Percentiles rank a stretch among this genome's conserved stretches.
Evolutionary conservation across 768 basidiomycete genomes (phyloP).

Genomic region (Pleurotus cornucopiae): DNA sequence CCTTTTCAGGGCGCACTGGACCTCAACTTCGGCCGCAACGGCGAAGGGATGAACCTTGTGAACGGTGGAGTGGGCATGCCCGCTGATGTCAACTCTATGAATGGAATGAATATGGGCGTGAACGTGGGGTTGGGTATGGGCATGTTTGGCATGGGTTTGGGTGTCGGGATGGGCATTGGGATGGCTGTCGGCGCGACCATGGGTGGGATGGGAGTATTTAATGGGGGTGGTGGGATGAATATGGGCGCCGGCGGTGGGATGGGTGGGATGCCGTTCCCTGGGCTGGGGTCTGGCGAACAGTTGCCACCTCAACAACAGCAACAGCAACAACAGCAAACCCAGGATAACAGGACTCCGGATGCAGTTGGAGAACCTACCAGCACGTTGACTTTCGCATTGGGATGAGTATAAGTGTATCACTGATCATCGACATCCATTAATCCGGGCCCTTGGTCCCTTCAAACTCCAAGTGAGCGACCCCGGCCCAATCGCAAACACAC

Average conservation of each 20-base stretch:
- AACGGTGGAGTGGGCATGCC: not conserved
- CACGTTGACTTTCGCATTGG: slow-evolving; percentile 2
- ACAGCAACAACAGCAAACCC: not conserved
- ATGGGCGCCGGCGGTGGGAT: not conserved
- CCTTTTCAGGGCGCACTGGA: not conserved
- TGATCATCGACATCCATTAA: too few species aligned
- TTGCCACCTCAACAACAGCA: not conserved
- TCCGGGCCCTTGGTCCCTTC: too few species aligned
- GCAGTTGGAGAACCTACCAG: not conserved
- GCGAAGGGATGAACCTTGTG: not conserved
- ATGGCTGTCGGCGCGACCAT: slow-evolving; percentile 1
- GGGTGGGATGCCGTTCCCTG: not conserved
- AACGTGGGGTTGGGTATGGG: slow-evolving; percentile 2
- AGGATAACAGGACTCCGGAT: not conserved
- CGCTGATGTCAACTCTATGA: not conserved
- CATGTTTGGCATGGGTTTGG: slow-evolving; percentile 6
- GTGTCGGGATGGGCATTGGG: slow-evolving; percentile 4
- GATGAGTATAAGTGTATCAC: not conserved
- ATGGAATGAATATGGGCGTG: not conserved
- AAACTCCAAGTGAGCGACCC: too few species aligned
- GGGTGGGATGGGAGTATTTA: not conserved
- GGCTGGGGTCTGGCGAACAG: not conserved
- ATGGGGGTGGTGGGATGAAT: not conserved
- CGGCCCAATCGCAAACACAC: too few species aligned
- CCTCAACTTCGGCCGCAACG: not conserved